Percentiles rank a stretch among this genome's conserved stretches.
Conservation (phyloP, 2,329 filamentous ascomycete genomes). For the Geosmithia flava region DNA sequence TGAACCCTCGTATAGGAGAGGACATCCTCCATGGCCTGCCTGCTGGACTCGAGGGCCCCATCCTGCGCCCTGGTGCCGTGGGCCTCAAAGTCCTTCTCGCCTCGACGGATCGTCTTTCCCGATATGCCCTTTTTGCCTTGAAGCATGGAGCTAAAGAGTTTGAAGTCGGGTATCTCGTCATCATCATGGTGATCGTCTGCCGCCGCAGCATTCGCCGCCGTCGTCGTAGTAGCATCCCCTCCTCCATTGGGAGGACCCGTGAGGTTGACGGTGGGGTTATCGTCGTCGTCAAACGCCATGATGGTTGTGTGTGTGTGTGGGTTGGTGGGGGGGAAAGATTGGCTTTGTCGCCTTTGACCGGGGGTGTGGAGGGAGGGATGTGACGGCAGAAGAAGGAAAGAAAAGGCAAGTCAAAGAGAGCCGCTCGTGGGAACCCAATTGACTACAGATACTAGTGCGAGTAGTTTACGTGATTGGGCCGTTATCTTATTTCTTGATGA, state of each 20-base stretch:
- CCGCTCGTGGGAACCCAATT: not conserved
- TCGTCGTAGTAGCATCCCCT: conserved; percentile 1
- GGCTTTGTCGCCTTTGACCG: not conserved
- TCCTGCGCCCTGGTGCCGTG: conserved; percentile 79
- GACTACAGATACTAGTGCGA: not conserved
- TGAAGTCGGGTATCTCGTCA: conserved; percentile 80
- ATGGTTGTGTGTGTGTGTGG: not conserved
- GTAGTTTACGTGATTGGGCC: not conserved
- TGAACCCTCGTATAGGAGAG: conserved; percentile 68
- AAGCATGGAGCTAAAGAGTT: conserved; percentile 48
- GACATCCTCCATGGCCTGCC: conserved; percentile 80
- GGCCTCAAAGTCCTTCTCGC: conserved; percentile 94
- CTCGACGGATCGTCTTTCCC: conserved; percentile 66
- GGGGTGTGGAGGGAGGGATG: no score
- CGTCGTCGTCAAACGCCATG: conserved; percentile 33
- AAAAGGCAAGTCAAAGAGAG: not conserved
- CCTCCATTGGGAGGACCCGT: not conserved
- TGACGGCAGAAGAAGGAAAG: no score
- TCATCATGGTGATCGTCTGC: conserved; percentile 57
- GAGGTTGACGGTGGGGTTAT: conserved; percentile 17
- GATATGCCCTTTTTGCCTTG: conserved; percentile 33
- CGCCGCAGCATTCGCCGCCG: conserved; percentile 13
- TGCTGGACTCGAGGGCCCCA: conserved; percentile 64
- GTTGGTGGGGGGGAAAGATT: no score
- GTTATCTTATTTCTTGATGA: not conserved